Evolutionary conservation across 2,329 filamentous ascomycete genomes (phyloP).

Genomic region (Scedosporium aurantiacum): DNA sequence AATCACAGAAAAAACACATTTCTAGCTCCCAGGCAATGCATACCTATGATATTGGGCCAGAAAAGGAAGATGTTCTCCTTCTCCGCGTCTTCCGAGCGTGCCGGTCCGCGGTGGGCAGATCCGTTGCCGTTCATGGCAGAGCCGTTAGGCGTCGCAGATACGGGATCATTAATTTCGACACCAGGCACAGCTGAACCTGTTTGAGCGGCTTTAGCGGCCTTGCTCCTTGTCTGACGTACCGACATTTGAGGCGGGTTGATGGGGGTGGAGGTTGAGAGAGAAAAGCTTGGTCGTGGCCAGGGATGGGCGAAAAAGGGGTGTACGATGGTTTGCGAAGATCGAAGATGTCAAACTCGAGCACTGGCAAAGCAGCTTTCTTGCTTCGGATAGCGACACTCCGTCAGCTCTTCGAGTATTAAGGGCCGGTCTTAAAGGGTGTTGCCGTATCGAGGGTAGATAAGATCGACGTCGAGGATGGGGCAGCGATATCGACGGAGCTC

Average conservation of each 20-base stretch:
- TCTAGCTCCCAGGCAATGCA: conserved; percentile 14
- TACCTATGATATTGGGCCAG: conserved; percentile 73
- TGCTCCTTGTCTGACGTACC: conserved; percentile 26
- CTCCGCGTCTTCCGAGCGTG: conserved; percentile 24
- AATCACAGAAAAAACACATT: background rate
- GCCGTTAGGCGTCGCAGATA: conserved; percentile 18
- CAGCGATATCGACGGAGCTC: too few relatives aligned
- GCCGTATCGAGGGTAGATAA: too few relatives aligned
- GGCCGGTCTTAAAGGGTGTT: too few relatives aligned
- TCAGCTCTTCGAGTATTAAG: too few relatives aligned
- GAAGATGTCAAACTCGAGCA: background rate
- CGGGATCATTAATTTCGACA: conserved; percentile 15
- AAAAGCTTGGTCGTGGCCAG: background rate
- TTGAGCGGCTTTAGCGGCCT: conserved; percentile 21
- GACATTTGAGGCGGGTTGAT: conserved; percentile 21
- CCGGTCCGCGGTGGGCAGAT: conserved; percentile 22
- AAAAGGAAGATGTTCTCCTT: conserved; percentile 73
- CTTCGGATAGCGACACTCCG: too few relatives aligned
- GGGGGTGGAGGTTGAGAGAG: background rate
- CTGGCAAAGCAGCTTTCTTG: too few relatives aligned
- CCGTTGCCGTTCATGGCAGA: conserved; percentile 34
- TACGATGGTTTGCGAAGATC: background rate
- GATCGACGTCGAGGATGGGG: too few relatives aligned
- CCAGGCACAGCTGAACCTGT: conserved; percentile 10
- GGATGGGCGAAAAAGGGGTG: background rate